These are phyloP conservation scores for Aspergillus fischeri DNA, from an alignment of 2,329 filamentous ascomycete genomes.

Conservation along the genomic window DNA sequence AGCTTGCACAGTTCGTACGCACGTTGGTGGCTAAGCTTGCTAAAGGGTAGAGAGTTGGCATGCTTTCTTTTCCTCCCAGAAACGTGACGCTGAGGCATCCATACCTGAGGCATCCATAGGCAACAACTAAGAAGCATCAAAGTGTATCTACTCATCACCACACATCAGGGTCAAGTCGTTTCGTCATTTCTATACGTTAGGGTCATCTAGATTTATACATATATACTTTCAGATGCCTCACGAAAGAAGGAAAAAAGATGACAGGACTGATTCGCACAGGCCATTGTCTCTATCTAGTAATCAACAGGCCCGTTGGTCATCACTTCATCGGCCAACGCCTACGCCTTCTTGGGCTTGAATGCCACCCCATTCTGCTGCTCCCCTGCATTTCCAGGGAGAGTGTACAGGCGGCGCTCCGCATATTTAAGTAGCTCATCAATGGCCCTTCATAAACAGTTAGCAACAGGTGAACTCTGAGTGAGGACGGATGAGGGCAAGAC, in stretches of 20 bases:
- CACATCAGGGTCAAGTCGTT: conserved; percentile 2
- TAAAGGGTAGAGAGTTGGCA: neutral
- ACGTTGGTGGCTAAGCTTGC: neutral
- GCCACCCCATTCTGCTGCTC: conserved; percentile 28
- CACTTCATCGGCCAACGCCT: conserved; percentile 15
- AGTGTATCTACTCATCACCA: neutral
- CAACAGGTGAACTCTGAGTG: conserved; percentile 3
- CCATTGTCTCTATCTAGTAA: conserved; percentile 20
- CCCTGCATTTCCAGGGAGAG: conserved; percentile 15
- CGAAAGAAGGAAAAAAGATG: conserved; percentile 4
- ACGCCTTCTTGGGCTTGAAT: conserved; percentile 36
- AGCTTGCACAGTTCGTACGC: neutral
- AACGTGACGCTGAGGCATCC: neutral
- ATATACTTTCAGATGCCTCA: conserved; percentile 15
- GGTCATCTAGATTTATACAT: conserved; percentile 16
- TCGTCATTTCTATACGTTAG: conserved; percentile 10
- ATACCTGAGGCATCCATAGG: neutral
- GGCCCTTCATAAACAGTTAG: conserved; percentile 47
- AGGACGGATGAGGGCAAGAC: conserved; percentile 34
- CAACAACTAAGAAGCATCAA: neutral
- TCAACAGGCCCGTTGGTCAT: conserved; percentile 11
- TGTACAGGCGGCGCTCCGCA: conserved; percentile 65
- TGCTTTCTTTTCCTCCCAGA: neutral
- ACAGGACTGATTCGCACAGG: conserved; percentile 1
- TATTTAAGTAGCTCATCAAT: conserved; percentile 83